Percentiles rank a stretch among this genome's conserved stretches.
Conservation (phyloP, 495 filamentous ascomycete genomes). For the Tuber calosporum region DNA sequence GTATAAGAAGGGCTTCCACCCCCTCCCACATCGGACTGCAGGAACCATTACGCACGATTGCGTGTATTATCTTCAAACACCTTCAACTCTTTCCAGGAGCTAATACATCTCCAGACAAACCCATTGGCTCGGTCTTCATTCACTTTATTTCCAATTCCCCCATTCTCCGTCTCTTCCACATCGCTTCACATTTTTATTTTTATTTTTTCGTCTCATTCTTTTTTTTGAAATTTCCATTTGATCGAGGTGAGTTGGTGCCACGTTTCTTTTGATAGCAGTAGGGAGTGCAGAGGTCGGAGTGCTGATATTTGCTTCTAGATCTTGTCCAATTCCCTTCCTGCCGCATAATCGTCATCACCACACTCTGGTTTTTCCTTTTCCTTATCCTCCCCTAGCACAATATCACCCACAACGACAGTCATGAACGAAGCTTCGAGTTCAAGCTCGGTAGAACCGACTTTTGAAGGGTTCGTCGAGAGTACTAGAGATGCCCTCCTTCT, state of each 20-base stretch:
- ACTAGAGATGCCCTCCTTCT: slow-evolving; percentile 69
- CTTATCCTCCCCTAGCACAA: not conserved
- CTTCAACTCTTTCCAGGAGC: not conserved
- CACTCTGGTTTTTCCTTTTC: slow-evolving; percentile 3
- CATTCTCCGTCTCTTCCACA: not conserved
- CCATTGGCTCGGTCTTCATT: not conserved
- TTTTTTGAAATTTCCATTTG: not conserved
- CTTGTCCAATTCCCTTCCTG: not conserved
- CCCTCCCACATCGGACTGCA: not conserved
- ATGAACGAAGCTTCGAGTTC: slow-evolving; percentile 1
- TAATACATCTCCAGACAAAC: not conserved
- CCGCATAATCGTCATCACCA: not conserved
- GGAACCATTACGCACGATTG: slow-evolving; percentile 2
- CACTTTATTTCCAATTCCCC: not conserved
- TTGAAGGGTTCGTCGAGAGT: slow-evolving; percentile 59
- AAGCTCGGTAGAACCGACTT: slow-evolving; percentile 42
- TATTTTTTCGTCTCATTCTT: slow-evolving; percentile 1
- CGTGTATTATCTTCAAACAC: slow-evolving; percentile 5
- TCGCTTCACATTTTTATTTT: not conserved
- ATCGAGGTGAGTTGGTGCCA: slow-evolving; percentile 5
- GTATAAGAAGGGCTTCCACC: slow-evolving; percentile 1
- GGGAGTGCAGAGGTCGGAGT: not conserved
- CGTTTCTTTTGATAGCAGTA: not conserved
- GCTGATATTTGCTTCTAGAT: slow-evolving; percentile 4
- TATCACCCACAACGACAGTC: not conserved